Conservation (phyloP, 2,329 filamentous ascomycete species). For the Endocalyx cinctus region DNA sequence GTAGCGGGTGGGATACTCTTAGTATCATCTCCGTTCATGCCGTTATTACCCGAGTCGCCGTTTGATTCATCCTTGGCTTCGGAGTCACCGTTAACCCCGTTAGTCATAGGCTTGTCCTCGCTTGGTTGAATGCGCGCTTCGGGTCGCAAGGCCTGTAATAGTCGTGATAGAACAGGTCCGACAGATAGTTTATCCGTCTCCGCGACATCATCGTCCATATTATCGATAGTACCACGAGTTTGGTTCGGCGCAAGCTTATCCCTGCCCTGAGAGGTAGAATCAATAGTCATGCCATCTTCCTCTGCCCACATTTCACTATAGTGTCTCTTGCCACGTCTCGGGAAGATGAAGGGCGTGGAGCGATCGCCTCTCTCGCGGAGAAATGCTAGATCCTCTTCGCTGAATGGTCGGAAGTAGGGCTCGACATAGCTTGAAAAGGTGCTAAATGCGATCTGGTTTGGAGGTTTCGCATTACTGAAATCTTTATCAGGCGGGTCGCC, state of each 20-base stretch:
- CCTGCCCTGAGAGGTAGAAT: conserved; percentile 55
- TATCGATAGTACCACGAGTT: conserved; percentile 77
- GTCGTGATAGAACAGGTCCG: conserved; percentile 76
- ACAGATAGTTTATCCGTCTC: conserved; percentile 88
- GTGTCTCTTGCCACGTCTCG: conserved; percentile 75
- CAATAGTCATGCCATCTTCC: conserved; percentile 80
- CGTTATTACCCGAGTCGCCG: conserved; percentile 38
- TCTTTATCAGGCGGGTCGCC: conserved; percentile 90
- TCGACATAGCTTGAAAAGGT: conserved; percentile 93
- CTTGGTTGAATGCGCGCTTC: conserved; percentile 55
- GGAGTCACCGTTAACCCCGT: conserved; percentile 39
- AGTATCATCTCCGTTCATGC: conserved; percentile 32
- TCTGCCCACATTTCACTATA: conserved; percentile 93
- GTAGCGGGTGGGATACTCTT: conserved; percentile 63
- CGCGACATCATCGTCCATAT: conserved; percentile 78
- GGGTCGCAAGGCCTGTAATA: conserved; percentile 77
- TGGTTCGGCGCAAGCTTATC: conserved; percentile 75
- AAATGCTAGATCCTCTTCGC: conserved; percentile 91
- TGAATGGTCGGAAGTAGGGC: conserved; percentile 82
- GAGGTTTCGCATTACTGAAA: conserved; percentile 89
- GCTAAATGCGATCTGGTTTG: conserved; percentile 87
- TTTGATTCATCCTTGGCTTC: conserved; percentile 52
- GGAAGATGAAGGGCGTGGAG: conserved; percentile 77
- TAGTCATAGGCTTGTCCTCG: conserved; percentile 54
- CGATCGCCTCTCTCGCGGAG: conserved; percentile 86